Base-by-base conservation (phyloP, 768 basidiomycete genomes). In the Leucosporidium scottii region DNA sequence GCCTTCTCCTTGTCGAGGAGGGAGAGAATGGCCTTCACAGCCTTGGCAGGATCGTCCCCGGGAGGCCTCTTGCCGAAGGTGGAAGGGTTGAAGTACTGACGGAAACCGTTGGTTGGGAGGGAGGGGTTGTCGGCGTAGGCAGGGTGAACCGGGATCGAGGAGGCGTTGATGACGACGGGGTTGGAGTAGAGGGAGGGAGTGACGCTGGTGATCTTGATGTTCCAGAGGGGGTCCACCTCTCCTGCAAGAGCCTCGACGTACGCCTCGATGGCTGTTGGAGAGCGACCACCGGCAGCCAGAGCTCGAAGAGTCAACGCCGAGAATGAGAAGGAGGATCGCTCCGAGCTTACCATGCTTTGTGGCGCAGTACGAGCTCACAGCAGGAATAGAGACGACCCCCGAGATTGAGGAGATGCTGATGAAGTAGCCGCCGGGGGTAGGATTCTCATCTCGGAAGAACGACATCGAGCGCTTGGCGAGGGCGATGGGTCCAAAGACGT, bases 141-240 rank as follows among this genome's bases (percentile, higher is more conserved):
- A 6, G 59, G 59, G 28, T 44, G 44, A n/a, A 27, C 25, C 2
- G 59, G n/a, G 39, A 25, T 13, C 4, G 17, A 13, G 9, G 25
- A 3, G n/a, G 23, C 39, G n/a, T 48, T 59, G n/a, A 1, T 27
- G 25, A 7, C 9, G 44, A 59, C 20, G 44, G 13, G 27, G 12
- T 44, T 59, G 25, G 44, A 27, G 25, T 27, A 48, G 1, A 47
- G 44, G 17, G 44, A 39, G 3, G 44, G 59, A 8, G 44, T 18
- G 27, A 59, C 39, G 44, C 25, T n/a, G 44, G 23, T 44, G 44
- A 59, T n/a, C 44, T 59, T 59, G 44, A 59, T 59, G 39, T 27
- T 27, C 59, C 59, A 59, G 12, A 1, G 12, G 8, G 59, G 59
- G 21, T 47, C 39, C 2, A 59, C 25, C 59, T 59, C 59, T 25